Evolutionary conservation across 2,329 filamentous ascomycete genomes (phyloP).

Genomic region (Aureobasidium sp.): DNA sequence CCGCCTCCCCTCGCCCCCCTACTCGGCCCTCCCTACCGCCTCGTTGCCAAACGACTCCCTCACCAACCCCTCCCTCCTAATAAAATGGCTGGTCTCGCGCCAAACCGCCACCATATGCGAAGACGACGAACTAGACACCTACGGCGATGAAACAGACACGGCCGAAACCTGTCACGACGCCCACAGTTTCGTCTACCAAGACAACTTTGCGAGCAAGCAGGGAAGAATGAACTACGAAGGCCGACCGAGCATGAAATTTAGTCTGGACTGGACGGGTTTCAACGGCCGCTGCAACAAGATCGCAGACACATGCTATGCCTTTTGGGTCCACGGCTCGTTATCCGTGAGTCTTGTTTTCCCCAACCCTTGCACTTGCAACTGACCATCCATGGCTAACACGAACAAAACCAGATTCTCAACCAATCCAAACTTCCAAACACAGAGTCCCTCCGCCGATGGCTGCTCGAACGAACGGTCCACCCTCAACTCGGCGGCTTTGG

Average conservation of each 20-base stretch:
- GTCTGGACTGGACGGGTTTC: conserved; percentile 58
- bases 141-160: conserved; percentile 24
- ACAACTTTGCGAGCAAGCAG: conserved; percentile 21
- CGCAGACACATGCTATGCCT: conserved; percentile 91
- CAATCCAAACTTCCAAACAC: conserved; percentile 16
- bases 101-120: conserved; percentile 37
- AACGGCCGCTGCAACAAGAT: conserved; percentile 88
- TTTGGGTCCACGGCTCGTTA: conserved; percentile 71
- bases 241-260: conserved; percentile 55
- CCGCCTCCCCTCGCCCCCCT: conserved; percentile 37
- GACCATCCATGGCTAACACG: neutral
- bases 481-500: conserved; percentile 48
- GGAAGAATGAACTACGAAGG: conserved; percentile 26
- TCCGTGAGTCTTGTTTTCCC: conserved; percentile 27
- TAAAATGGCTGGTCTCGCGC: conserved; percentile 40
- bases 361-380: neutral
- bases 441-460: conserved; percentile 49
- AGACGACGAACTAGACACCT: conserved; percentile 33
- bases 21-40: neutral
- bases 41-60: conserved; percentile 1
- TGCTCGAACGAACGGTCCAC: conserved; percentile 82
- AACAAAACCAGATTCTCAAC: conserved; percentile 18
- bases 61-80: conserved; percentile 29
- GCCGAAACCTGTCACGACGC: conserved; percentile 32
- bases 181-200: conserved; percentile 30